Base-by-base conservation (phyloP, 2,329 filamentous ascomycete genomes). In the Pseudopyrenochaeta lycopersici region DNA sequence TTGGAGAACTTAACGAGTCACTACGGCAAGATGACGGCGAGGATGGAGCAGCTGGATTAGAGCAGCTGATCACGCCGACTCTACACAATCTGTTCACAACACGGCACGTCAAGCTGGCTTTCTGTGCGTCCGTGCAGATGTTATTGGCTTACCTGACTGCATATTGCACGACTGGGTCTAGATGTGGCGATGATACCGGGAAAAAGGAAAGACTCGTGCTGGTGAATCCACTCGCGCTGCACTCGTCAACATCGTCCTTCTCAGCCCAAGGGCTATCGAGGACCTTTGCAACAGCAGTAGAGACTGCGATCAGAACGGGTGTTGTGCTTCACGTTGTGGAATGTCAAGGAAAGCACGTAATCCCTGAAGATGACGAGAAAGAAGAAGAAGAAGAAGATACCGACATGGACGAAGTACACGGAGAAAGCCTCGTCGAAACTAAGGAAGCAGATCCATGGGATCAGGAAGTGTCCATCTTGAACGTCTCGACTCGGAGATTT, bases 101-200 rank as follows among this genome's bases (percentile, higher is more conserved):
- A 7, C 84, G 86, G 27, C 86, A 88, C 64, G 83, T 96, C 58
- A 85, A 85, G 49, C 75, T 93, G 7, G 78, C 85, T 31, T 97
- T 96, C 76, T 84, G 87, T 49, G 87, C 91, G 0, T 91, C 89
- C 2, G 83, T 95, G 48, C 87, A 90, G 18, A 88, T 90, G 72
- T 84, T 97, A 6, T 88, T 91, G 48, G 91, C 91, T 31, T 91
- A 89, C 66, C 81, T 97, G 15, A 81, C 89, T 36, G 81, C 85
- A 46, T 58, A 55, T 43, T 61, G 56, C 38, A 57, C 51, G 18
- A 36, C 54, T 45, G 56, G 31, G 29, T 42, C 57, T 40, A 52
- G 38, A 42, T 40, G 54, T 29, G 31, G 43, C 31, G 56, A 31
- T 18, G 54, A 57, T 17, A 47, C 45, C 42, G 46, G 49, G 41